A percentile compares a stretch with the other conserved stretches of the same genome.
These are phyloP conservation scores for Arctium lappa DNA, from an alignment of 129 eudicot genomes.

Conservation along the genomic window DNA sequence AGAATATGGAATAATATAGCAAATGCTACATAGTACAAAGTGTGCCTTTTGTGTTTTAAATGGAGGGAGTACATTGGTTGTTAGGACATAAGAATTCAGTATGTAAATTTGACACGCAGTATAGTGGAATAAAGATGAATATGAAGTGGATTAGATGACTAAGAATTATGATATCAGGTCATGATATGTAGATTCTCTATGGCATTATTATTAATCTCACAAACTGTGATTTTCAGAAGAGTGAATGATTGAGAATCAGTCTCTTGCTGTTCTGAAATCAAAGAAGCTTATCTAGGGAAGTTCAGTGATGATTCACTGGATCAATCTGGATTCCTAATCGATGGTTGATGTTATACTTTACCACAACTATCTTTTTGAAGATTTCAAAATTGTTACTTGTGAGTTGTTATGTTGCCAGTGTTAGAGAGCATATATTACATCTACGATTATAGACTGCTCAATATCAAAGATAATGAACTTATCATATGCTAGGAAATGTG, in stretches of 20 bases:
- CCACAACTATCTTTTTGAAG: not conserved
- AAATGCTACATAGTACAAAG: not conserved
- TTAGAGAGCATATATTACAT: not conserved
- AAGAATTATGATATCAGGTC: not conserved
- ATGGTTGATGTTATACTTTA: not conserved
- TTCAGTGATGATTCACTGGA: not conserved
- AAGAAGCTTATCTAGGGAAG: conserved; percentile 16
- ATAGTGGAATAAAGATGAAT: not conserved
- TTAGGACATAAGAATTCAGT: not conserved
- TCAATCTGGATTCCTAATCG: not conserved
- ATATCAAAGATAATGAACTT: not conserved
- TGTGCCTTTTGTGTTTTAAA: not conserved
- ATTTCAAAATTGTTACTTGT: not conserved
- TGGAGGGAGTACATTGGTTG: not conserved
- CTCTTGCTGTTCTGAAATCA: conserved; percentile 3
- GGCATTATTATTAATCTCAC: not conserved
- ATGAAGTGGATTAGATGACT: not conserved
- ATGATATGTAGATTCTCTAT: not conserved
- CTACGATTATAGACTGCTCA: not conserved
- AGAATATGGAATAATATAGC: not conserved
- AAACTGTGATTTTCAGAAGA: not conserved
- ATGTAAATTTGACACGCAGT: not conserved
- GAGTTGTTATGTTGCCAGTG: not conserved
- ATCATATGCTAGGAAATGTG: not conserved
- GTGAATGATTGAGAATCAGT: not conserved